phyloP scores from a whole-genome alignment of 2,329 filamentous ascomycete species.

The Aspergillus ibericus region DNA sequence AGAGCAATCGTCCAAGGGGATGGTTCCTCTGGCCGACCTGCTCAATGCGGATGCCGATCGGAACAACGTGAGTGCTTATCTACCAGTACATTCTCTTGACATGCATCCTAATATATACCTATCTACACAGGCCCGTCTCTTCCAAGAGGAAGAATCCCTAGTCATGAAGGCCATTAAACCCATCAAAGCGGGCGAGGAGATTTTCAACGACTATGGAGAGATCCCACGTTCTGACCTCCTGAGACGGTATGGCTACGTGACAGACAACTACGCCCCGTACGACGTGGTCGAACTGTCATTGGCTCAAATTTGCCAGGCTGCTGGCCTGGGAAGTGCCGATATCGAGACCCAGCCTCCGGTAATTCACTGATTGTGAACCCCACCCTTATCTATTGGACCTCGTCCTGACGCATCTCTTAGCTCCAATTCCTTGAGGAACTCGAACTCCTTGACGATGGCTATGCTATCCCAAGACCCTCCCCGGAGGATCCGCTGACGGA shows the following conservation, averaged over 20 bases:
- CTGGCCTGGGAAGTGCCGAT: slow-evolving; percentile 32
- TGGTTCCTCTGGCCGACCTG: slow-evolving; percentile 89
- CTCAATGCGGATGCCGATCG: slow-evolving; percentile 80
- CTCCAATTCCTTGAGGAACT: slow-evolving; percentile 61
- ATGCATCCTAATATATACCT: slow-evolving; percentile 6
- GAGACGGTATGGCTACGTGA: slow-evolving; percentile 85
- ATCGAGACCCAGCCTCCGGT: slow-evolving; percentile 35
- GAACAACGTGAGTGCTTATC: slow-evolving; percentile 64
- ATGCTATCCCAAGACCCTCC: slow-evolving; percentile 56
- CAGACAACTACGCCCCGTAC: slow-evolving; percentile 70
- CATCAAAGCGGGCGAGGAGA: slow-evolving; percentile 70
- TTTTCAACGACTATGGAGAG: slow-evolving; percentile 87
- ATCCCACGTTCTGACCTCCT: slow-evolving; percentile 80
- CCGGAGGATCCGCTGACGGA: slow-evolving; percentile 31
- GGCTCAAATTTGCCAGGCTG: slow-evolving; percentile 53
- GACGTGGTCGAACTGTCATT: slow-evolving; percentile 80
- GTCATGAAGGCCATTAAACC: slow-evolving; percentile 70
- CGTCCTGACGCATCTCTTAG: slow-evolving; percentile 19
- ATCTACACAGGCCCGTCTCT: slow-evolving; percentile 53
- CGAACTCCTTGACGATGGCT: slow-evolving; percentile 69
- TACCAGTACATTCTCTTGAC: background rate
- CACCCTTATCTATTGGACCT: background rate
- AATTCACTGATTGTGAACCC: slow-evolving; percentile 6
- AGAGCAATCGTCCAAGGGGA: slow-evolving; percentile 69
- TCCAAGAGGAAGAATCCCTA: slow-evolving; percentile 60